A percentile compares a stretch with the other conserved stretches of the same genome.
Conservation (phyloP, 2,329 filamentous ascomycete genomes). For the Colletotrichum sidae region DNA sequence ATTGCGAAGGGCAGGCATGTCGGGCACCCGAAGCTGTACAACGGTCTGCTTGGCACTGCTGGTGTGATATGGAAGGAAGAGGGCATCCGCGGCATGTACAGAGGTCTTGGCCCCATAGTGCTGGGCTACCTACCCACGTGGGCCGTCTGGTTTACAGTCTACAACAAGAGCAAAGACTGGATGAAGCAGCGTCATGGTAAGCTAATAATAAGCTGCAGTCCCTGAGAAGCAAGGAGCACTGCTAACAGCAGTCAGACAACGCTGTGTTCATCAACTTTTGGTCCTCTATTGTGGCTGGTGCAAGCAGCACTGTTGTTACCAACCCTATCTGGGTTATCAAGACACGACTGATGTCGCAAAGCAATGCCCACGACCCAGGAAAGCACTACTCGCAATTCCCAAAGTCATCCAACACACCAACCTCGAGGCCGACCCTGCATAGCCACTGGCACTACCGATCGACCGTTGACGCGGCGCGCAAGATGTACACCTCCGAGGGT, state of each 20-base stretch:
- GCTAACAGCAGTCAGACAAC: slow-evolving; percentile 67
- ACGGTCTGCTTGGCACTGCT: slow-evolving; percentile 88
- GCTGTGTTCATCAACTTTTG: slow-evolving; percentile 84
- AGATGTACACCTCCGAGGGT: slow-evolving; percentile 95
- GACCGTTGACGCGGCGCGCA: slow-evolving; percentile 90
- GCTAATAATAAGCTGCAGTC: slow-evolving; percentile 39
- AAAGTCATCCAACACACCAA: slow-evolving; percentile 64
- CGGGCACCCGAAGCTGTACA: slow-evolving; percentile 75
- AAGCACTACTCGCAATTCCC: slow-evolving; percentile 59
- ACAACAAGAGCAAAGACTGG: slow-evolving; percentile 86
- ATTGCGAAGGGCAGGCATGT: slow-evolving; percentile 61
- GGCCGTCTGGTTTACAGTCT: slow-evolving; percentile 98
- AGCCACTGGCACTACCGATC: slow-evolving; percentile 92
- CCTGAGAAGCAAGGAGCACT: background rate
- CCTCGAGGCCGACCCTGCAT: slow-evolving; percentile 65
- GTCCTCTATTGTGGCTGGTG: slow-evolving; percentile 91
- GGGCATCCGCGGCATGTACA: slow-evolving; percentile 89
- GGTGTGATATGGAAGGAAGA: slow-evolving; percentile 88
- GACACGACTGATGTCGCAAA: slow-evolving; percentile 96
- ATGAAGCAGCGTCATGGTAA: slow-evolving; percentile 75
- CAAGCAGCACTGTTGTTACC: slow-evolving; percentile 91
- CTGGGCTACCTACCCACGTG: slow-evolving; percentile 96
- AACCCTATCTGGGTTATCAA: slow-evolving; percentile 99
- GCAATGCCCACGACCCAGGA: slow-evolving; percentile 62
- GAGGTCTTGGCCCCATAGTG: slow-evolving; percentile 93